Evolutionary conservation across 495 filamentous ascomycete genomes (phyloP).

Genomic region (Bacidia rubella): DNA sequence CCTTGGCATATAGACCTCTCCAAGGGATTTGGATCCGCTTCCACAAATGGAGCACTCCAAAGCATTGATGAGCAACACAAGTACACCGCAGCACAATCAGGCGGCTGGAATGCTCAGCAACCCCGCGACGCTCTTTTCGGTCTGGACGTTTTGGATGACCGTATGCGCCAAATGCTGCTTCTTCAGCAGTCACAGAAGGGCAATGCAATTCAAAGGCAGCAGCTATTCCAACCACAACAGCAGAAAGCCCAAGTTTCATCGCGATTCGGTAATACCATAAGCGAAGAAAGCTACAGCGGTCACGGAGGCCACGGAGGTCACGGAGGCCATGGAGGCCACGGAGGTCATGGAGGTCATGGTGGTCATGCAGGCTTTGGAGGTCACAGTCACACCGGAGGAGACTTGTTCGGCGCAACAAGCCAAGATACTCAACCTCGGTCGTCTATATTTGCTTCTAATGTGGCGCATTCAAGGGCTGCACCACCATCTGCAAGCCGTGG

Average conservation of each 20-base stretch:
- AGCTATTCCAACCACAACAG: neutral
- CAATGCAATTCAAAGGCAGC: neutral
- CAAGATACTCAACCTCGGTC: no score
- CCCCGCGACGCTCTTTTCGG: conserved; percentile 10
- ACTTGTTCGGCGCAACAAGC: neutral
- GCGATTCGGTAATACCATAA: neutral
- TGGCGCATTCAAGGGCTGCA: no score
- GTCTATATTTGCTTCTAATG: no score
- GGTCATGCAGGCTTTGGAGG: neutral
- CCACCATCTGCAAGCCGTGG: neutral
- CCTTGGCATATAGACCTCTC: conserved; percentile 46
- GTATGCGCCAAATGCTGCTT: neutral
- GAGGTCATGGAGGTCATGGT: neutral
- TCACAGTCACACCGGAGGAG: neutral
- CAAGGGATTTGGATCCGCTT: conserved; percentile 12
- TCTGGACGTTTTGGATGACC: neutral
- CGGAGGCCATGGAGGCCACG: neutral
- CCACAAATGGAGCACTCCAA: conserved; percentile 8
- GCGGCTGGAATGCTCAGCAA: neutral
- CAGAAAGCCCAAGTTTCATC: neutral
- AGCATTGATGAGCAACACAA: conserved; percentile 10
- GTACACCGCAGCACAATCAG: neutral
- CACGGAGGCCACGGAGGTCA: neutral
- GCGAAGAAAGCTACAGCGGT: neutral
- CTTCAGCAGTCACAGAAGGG: neutral